Base-by-base conservation (phyloP, 495 filamentous ascomycete genomes). In the Darksidea phi region DNA sequence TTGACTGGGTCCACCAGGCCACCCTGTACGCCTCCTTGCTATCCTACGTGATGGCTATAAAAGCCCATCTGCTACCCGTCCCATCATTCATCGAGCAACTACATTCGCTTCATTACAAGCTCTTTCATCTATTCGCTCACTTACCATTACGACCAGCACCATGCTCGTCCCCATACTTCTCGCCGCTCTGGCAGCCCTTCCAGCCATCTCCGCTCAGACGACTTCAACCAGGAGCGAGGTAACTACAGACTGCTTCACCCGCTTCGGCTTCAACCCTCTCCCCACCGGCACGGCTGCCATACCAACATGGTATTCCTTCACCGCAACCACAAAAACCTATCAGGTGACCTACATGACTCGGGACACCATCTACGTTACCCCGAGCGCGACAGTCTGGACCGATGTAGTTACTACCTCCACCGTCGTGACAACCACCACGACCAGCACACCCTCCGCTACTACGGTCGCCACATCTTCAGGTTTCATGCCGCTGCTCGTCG, bases 61-160 rank as follows among this genome's bases (percentile, higher is more conserved):
- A 43, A 43, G 41, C 13, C 15, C 41, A 20, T n/a, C 41, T 15
- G 3, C 41, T 6, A 4, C 13, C 41, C 41, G 18, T 6, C 41
- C 15, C 41, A 32, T 43, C 41, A 15, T 20, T 13, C 37, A 56
- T 56, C 53, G 53, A 56, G 37, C 36, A 56, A 17, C 42, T 42
- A 52, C 49, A 34, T 48, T 57, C 41, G 54, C 42, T 57, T 57
- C 54, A 48, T 4, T 13, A 43, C 41, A n/a, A n/a, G 41, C 41
- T 43, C 41, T 20, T 43, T 45, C 36, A 26, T 32, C 23, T 23
- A 26, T 6, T 23, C 25, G 24, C 43, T 41, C 28, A n/a, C n/a
- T 32, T 42, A 37, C 42, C 32, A 2, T 24, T 50, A 26, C 5
- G 25, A 12, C 38, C 25, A 6, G 36, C n/a, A 42, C 32, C 18